Percentiles rank a stretch among this genome's conserved stretches.
Conservation (phyloP, 2,329 filamentous ascomycete genomes). For the Penicillium paneum region DNA sequence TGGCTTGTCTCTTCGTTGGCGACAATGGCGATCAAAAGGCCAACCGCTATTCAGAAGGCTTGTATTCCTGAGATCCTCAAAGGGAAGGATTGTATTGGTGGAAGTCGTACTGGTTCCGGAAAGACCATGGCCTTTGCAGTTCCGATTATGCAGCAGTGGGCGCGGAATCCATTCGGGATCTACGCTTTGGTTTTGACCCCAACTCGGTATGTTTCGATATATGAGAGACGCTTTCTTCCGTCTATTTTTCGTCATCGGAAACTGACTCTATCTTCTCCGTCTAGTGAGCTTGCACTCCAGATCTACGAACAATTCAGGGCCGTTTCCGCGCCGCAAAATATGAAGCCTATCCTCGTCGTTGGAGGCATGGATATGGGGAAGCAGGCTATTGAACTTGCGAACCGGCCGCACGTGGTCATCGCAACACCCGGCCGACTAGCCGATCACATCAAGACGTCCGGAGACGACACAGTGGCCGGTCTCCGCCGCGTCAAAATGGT, state of each 20-base stretch:
- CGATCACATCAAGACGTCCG: conserved; percentile 88
- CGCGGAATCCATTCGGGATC: conserved; percentile 85
- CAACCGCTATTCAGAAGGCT: conserved; percentile 87
- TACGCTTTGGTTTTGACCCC: conserved; percentile 87
- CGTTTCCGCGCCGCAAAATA: conserved; percentile 78
- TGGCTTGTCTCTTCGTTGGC: conserved; percentile 83
- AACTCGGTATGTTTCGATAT: conserved; percentile 56
- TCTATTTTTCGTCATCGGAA: not conserved
- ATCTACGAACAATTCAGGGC: conserved; percentile 96
- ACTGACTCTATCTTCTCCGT: not conserved
- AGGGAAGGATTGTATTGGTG: conserved; percentile 90
- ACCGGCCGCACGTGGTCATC: conserved; percentile 85
- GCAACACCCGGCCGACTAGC: conserved; percentile 90
- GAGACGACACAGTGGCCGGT: conserved; percentile 82
- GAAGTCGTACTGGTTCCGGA: conserved; percentile 89
- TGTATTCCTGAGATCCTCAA: conserved; percentile 91
- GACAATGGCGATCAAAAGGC: conserved; percentile 76
- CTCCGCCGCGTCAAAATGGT: conserved; percentile 77
- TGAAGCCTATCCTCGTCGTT: conserved; percentile 86
- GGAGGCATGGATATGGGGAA: conserved; percentile 89
- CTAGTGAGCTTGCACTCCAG: conserved; percentile 83
- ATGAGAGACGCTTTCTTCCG: not conserved
- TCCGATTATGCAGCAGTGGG: conserved; percentile 90
- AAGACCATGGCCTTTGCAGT: conserved; percentile 96
- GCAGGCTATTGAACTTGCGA: conserved; percentile 79